Base-by-base conservation (phyloP, 129 eudicot genomes). In the Sambucus nigra region DNA sequence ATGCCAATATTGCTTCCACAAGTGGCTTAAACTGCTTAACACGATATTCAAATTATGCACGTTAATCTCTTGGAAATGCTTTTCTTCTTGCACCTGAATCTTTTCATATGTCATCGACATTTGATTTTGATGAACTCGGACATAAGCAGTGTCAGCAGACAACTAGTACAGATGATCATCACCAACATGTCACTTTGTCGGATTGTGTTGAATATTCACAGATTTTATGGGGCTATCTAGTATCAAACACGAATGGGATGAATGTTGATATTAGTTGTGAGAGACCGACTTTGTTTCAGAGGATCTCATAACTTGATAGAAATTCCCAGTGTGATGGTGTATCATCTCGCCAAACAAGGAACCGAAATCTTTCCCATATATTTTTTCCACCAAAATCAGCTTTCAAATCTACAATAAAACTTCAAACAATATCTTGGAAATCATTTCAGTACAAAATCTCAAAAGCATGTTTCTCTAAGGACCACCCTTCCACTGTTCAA, bases 261-360 rank as follows among this genome's bases (percentile, higher is more conserved):
- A 72, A 57, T 26, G 71, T 56, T 29, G 70, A 59, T 51, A 21
- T 67, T 55, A 58, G 69, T 58, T 47, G 23, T 69, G 69, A 47
- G 50, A 76, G 61, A 50, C 45, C 71, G 25, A 44, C 51, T 55
- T 41, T 67, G 3, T 12, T 44, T 23, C 67, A 63, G 42, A 61
- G 57, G 38, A 58, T 42, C 6, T n/a, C 68, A 10, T 71, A 48
- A 42, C 4, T 55, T 65, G 85, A 72, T 42, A 49, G 28, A 23
- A 57, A 39, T 12, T 20, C 41, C 32, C 57, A 29, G 47, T 20
- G 22, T 14, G 70, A 61, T 32, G 69, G 78, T 31, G 38, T 60
- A 15, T 47, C 94, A 18, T 63, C 69, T 48, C 74, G 74, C 41
- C 68, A 77, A 20, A 56, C 69, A 29, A 74, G 70, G 57, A 74